Percentiles rank a stretch among this genome's conserved stretches.
Conservation (phyloP, 2,329 filamentous ascomycete species). For the Diplodia scrobiculata region DNA sequence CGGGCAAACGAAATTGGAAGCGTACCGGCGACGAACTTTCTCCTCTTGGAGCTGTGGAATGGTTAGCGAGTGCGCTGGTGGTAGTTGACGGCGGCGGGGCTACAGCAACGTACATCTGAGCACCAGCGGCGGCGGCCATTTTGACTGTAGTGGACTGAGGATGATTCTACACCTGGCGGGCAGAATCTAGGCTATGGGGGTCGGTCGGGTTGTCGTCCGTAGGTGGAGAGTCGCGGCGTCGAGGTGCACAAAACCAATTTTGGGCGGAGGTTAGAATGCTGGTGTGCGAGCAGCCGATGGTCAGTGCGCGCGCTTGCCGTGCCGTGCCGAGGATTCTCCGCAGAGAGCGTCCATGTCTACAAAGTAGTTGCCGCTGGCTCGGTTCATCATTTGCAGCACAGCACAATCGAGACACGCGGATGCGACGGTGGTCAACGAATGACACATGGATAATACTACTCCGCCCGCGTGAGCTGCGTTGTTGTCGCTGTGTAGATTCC, state of each 20-base stretch:
- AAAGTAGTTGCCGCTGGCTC: conserved; percentile 1
- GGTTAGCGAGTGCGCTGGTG: conserved; percentile 35
- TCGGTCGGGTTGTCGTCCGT: conserved; percentile 36
- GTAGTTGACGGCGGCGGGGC: conserved; percentile 4
- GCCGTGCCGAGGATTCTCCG: background rate
- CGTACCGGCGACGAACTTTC: conserved; percentile 63
- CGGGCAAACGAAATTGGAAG: conserved; percentile 30
- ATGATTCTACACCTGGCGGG: conserved; percentile 37
- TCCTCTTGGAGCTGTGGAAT: conserved; percentile 74
- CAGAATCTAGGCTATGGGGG: conserved; percentile 38
- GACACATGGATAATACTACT: background rate
- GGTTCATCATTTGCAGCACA: background rate
- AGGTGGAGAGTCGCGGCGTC: conserved; percentile 36
- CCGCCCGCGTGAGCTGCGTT: background rate
- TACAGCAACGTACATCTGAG: conserved; percentile 45
- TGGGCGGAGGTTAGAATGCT: conserved; percentile 23
- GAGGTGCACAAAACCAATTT: conserved; percentile 27
- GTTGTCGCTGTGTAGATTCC: no score
- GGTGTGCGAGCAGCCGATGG: conserved; percentile 16
- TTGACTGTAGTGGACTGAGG: conserved; percentile 43
- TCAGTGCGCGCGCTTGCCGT: conserved; percentile 19
- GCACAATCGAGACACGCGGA: background rate
- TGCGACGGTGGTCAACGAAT: background rate
- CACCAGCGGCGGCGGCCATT: conserved; percentile 47
- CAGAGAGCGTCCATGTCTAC: background rate